Base-by-base conservation (phyloP, 2,329 filamentous ascomycete species). In the Xylariomycetidae sp. region DNA sequence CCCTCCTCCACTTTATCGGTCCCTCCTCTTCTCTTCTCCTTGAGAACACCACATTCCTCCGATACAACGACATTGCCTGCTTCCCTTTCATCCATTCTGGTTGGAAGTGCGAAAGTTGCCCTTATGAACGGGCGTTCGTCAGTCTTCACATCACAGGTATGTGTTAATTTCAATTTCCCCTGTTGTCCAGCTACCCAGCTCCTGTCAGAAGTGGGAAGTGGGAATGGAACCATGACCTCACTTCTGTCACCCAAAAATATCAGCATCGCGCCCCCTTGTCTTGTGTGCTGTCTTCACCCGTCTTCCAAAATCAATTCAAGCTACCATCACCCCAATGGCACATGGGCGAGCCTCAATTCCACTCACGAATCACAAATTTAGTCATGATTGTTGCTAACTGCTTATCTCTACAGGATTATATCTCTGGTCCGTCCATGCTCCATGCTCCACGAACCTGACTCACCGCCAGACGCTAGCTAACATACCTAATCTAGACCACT, bases 81-180 rank as follows among this genome's bases (percentile, higher is more conserved):
- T 32, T 36, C 27, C 29, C 41, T 38, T 30, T 34, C 42, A 39
- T 40, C 35, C 12, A 37, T 41, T 40, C 46, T 50, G 43, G 40
- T 45, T 42, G 34, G 16, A 41, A 37, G 20, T 40, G 33, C 36
- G 56, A 53, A 64, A 72, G 65, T 72, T 72, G 82, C 80, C 74
- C 81, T 82, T 83, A 88, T 88, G 84, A 84, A 81, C 82, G 82
- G 82, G 73, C 81, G 82, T 76, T 74, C 77, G 69, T 87, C 85
- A 66, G 76, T 82, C 65, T 89, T 88, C 73, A 89, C 85, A 70
- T 89, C 84, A 68, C 85, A 89, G 80, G 84, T 87, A 82, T 44
- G 72, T 63, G 31, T 30, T 29, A 18, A 33, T 37, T 20, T 25
- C 31, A 28, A 34, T 50, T 27, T 36, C 10, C 19, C 26, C 11